phyloP scores from a whole-genome alignment of 352 stramenopile species.

The Pythium pyrilobum region DNA sequence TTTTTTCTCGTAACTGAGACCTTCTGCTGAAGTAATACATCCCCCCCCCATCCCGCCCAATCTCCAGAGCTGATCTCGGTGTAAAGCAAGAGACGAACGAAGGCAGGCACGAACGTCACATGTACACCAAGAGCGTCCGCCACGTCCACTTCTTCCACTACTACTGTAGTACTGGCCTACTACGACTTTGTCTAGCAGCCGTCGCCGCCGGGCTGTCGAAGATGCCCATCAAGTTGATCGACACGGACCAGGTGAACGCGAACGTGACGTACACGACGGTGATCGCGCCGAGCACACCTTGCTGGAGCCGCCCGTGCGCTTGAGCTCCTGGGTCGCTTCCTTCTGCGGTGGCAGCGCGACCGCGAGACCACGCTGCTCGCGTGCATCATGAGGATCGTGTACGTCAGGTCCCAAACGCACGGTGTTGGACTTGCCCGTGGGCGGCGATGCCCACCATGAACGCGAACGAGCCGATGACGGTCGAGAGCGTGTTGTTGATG shows the following conservation, averaged over 20 bases:
- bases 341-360: slow-evolving; percentile 25
- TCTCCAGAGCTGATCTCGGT: too few relatives aligned
- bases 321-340: slow-evolving; percentile 20
- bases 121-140: too few relatives aligned
- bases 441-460: not conserved
- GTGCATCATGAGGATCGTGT: slow-evolving; percentile 20
- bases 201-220: slow-evolving; percentile 21
- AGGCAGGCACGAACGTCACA: too few relatives aligned
- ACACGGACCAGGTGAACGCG: slow-evolving; percentile 17
- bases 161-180: too few relatives aligned
- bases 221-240: slow-evolving; percentile 29
- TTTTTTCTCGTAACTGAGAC: too few relatives aligned
- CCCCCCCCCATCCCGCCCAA: too few relatives aligned
- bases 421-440: slow-evolving; percentile 3
- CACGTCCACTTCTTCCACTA: too few relatives aligned
- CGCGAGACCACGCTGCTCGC: slow-evolving; percentile 12
- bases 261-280: slow-evolving; percentile 16
- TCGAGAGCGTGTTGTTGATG: slow-evolving; percentile 19
- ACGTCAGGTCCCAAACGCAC: slow-evolving; percentile 19
- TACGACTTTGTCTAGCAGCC: slow-evolving; percentile 22
- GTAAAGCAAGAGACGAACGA: too few relatives aligned
- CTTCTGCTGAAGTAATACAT: too few relatives aligned
- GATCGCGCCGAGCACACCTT: slow-evolving; percentile 6
- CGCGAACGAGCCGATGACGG: slow-evolving; percentile 9
- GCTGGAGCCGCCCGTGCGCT: slow-evolving; percentile 20